A percentile compares a stretch with the other conserved stretches of the same genome.
Conservation (phyloP, 73 alveolate genomes). For the Effrenium voratum region DNA sequence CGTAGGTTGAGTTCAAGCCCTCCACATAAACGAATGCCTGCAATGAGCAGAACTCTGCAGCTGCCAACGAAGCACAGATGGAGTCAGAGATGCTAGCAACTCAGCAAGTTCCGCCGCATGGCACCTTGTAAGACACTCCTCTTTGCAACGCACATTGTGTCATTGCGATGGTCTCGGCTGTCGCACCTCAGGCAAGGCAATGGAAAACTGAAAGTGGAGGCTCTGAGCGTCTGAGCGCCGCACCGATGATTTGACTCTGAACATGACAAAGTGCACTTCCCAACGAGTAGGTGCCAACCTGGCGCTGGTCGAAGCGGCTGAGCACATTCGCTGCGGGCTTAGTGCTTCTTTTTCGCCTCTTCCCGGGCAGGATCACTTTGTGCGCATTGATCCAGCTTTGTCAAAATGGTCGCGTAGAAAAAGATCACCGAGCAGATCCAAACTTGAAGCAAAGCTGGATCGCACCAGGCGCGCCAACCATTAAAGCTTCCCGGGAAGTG, state of each 20-base stretch:
- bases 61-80: neutral
- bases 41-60: neutral
- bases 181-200: constrained; percentile 8
- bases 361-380: too few relatives aligned
- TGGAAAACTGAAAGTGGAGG: neutral
- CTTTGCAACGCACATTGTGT: constrained; percentile 69
- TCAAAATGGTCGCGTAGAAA: too few relatives aligned
- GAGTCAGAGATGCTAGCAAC: neutral
- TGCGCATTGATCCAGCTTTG: too few relatives aligned
- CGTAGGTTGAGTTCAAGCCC: constrained; percentile 60
- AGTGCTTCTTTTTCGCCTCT: too few relatives aligned
- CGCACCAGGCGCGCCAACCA: too few relatives aligned
- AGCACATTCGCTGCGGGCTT: too few relatives aligned
- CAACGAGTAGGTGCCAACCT: constrained; percentile 90
- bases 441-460: too few relatives aligned
- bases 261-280: constrained; percentile 81
- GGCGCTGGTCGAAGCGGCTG: too few relatives aligned
- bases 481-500: too few relatives aligned
- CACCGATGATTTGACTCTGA: constrained; percentile 51
- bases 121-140: constrained; percentile 77
- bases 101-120: neutral
- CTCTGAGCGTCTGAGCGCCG: neutral
- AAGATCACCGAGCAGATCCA: too few relatives aligned
- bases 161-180: constrained; percentile 44
- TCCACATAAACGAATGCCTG: constrained; percentile 90